Conservation (phyloP, 306 rosid genomes). For the Senna siamea region DNA sequence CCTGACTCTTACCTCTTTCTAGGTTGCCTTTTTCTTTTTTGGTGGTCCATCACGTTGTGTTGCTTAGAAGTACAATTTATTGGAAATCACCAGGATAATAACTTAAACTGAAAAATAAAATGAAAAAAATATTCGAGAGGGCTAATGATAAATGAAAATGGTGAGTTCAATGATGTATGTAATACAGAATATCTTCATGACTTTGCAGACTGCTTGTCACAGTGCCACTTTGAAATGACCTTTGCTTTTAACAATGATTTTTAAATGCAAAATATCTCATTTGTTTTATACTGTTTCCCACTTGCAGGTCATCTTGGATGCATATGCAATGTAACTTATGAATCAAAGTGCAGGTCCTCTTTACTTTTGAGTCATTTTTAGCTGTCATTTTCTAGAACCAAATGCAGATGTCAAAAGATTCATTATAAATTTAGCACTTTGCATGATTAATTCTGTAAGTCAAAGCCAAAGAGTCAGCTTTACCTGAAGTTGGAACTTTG, state of each 20-base stretch:
- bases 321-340: slow-evolving; percentile 76
- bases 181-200: slow-evolving; percentile 21
- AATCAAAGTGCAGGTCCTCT: slow-evolving; percentile 83
- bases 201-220: slow-evolving; percentile 12
- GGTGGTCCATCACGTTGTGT: slow-evolving; percentile 2
- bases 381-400: slow-evolving; percentile 12
- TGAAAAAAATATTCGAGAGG: background rate
- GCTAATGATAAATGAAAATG: slow-evolving; percentile 17
- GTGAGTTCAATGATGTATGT: slow-evolving; percentile 8
- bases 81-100: slow-evolving; percentile 24
- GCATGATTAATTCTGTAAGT: slow-evolving; percentile 10
- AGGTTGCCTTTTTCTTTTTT: background rate
- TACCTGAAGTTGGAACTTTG: slow-evolving; percentile 32
- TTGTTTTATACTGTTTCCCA: slow-evolving; percentile 23
- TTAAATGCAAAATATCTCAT: slow-evolving; percentile 28
- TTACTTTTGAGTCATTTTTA: slow-evolving; percentile 31
- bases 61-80: slow-evolving; percentile 32
- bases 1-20: background rate
- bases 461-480: slow-evolving; percentile 19
- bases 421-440: slow-evolving; percentile 33
- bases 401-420: slow-evolving; percentile 17
- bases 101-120: slow-evolving; percentile 3
- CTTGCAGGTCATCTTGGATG: slow-evolving; percentile 82
- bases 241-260: slow-evolving; percentile 14
- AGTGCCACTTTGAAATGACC: slow-evolving; percentile 25